A percentile compares a stretch with the other conserved stretches of the same genome.
phyloP scores from a whole-genome alignment of 1,139 yeast genomes.

The Pichia sp. region DNA sequence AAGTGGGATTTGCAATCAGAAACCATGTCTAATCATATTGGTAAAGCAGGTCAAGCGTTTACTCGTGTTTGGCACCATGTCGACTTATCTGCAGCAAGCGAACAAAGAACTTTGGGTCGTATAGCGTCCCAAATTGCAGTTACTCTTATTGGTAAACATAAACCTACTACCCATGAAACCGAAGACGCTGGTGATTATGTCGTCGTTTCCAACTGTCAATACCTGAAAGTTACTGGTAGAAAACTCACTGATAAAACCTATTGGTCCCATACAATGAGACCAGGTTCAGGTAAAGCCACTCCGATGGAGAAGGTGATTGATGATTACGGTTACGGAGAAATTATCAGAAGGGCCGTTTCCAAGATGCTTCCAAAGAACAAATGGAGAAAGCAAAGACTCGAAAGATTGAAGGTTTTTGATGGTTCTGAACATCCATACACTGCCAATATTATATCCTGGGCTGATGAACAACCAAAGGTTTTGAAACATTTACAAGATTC shows the following conservation, averaged over 20 bases:
- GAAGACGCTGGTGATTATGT: conserved; percentile 93
- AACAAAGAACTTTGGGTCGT: conserved; percentile 82
- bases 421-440: conserved; percentile 85
- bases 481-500: conserved; percentile 34
- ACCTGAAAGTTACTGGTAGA: conserved; percentile 72
- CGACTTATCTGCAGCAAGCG: conserved; percentile 61
- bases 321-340: conserved; percentile 80
- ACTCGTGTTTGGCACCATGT: conserved; percentile 95
- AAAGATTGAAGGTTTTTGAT: conserved; percentile 78
- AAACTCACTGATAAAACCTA: conserved; percentile 79
- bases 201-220: conserved; percentile 88
- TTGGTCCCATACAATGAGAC: conserved; percentile 85
- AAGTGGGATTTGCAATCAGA: neutral
- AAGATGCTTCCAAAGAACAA: conserved; percentile 95
- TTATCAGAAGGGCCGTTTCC: conserved; percentile 77
- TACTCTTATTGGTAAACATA: conserved; percentile 90
- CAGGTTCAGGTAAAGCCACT: conserved; percentile 79
- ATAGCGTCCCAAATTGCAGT: conserved; percentile 83
- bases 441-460: conserved; percentile 76
- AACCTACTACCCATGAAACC: conserved; percentile 65
- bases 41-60: conserved; percentile 36
- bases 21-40: conserved; percentile 48
- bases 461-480: conserved; percentile 64
- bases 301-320: conserved; percentile 73
- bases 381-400: conserved; percentile 69